A percentile compares a stretch with the other conserved stretches of the same genome.
Conservation (phyloP, 2,329 filamentous ascomycete species). For the Pestalotiopsis sp. region DNA sequence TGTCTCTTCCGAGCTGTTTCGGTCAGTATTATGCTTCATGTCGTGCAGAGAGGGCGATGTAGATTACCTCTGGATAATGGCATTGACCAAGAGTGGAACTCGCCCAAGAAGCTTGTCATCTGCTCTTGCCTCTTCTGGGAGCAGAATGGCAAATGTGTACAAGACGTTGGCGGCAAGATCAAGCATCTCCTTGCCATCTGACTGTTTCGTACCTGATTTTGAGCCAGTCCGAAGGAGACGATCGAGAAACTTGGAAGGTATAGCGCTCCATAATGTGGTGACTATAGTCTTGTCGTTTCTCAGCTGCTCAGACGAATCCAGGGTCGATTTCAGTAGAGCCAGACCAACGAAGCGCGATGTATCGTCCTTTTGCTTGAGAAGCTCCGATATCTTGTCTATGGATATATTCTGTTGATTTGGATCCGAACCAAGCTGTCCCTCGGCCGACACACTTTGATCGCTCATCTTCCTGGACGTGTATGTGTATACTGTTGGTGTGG, state of each 20-base stretch:
- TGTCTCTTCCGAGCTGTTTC: conserved; percentile 53
- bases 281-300: conserved; percentile 49
- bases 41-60: background rate
- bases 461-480: background rate
- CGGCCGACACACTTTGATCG: background rate
- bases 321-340: conserved; percentile 65
- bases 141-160: conserved; percentile 61
- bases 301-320: conserved; percentile 61
- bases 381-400: conserved; percentile 53
- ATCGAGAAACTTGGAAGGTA: conserved; percentile 66
- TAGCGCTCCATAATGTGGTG: conserved; percentile 57
- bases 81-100: conserved; percentile 55
- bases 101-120: conserved; percentile 53
- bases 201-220: conserved; percentile 32
- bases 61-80: conserved; percentile 56
- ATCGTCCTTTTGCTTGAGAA: conserved; percentile 64
- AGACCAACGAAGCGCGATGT: conserved; percentile 71
- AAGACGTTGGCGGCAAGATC: conserved; percentile 65
- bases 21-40: conserved; percentile 13
- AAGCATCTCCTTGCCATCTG: conserved; percentile 61
- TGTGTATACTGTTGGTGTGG: background rate
- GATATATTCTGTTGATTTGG: conserved; percentile 14
- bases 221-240: conserved; percentile 61
- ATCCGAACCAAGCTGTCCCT: background rate
- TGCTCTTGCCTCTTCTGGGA: conserved; percentile 50